A percentile compares a stretch with the other conserved stretches of the same genome.
phyloP scores from a whole-genome alignment of 2,329 filamentous ascomycete species.

The Grosmannia huntii region DNA sequence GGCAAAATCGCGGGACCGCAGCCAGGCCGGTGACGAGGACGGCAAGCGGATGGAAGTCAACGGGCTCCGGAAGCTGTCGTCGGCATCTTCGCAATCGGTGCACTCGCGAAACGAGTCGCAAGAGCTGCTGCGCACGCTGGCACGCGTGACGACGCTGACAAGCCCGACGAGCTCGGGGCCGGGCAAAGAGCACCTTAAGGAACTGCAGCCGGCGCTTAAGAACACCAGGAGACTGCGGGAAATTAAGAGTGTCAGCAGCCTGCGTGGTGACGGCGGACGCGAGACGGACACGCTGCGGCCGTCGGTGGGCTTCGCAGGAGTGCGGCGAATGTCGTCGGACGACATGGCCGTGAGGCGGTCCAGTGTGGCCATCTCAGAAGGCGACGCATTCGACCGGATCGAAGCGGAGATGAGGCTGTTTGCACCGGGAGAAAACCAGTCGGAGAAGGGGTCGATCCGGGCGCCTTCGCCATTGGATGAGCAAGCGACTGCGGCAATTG shows the following conservation, averaged over 20 bases:
- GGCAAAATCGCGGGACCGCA: conserved; percentile 2
- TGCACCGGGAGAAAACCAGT: conserved; percentile 39
- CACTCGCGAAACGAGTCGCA: conserved; percentile 27
- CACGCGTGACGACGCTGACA: conserved; percentile 20
- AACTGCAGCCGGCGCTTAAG: not conserved
- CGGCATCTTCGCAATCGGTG: conserved; percentile 1
- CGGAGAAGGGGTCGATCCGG: conserved; percentile 40
- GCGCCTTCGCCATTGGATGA: conserved; percentile 32
- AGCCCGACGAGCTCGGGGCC: not conserved
- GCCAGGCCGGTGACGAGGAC: not conserved
- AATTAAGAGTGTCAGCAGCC: not conserved
- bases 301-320: conserved; percentile 33
- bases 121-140: conserved; percentile 36
- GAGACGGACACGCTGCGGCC: conserved; percentile 9
- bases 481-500: conserved; percentile 13
- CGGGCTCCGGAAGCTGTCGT: not conserved
- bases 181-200: not conserved
- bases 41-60: not conserved
- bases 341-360: conserved; percentile 36
- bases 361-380: conserved; percentile 34
- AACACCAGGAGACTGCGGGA: not conserved
- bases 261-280: not conserved
- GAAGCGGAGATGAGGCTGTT: conserved; percentile 44
- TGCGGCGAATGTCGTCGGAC: conserved; percentile 28
- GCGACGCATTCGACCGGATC: conserved; percentile 43